Percentiles rank a stretch among this genome's conserved stretches.
Evolutionary conservation across 75 land plant species (phyloP).

Genomic region (Pinus albicaulis): DNA sequence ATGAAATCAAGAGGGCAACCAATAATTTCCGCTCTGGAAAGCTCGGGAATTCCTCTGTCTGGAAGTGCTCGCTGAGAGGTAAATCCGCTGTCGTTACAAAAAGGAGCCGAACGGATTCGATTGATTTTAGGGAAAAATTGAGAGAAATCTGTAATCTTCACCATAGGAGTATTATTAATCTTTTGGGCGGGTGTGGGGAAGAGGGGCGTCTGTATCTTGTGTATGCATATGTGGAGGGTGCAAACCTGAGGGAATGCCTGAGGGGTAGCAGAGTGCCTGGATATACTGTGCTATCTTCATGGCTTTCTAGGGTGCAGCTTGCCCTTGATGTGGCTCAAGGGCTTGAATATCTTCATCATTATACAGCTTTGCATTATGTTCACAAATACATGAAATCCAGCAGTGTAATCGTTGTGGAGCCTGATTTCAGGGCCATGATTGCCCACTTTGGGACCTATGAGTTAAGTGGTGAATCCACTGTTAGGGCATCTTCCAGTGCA

Average conservation of each 20-base stretch:
- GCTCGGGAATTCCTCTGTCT: background rate
- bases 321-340: conserved; percentile 28
- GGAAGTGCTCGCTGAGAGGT: conserved; percentile 6
- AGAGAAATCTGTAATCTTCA: conserved; percentile 10
- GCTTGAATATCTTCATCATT: conserved; percentile 28
- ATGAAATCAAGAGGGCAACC: background rate
- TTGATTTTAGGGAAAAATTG: background rate
- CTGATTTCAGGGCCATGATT: conserved; percentile 15
- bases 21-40: conserved; percentile 3
- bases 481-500: background rate
- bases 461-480: conserved; percentile 14
- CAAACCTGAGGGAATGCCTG: conserved; percentile 10
- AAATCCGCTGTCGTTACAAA: background rate
- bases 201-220: conserved; percentile 15
- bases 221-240: conserved; percentile 18
- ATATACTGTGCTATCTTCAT: conserved; percentile 18
- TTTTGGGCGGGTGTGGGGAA: conserved; percentile 18
- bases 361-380: background rate
- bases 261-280: background rate
- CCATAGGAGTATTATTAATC: conserved; percentile 16
- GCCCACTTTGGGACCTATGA: conserved; percentile 14
- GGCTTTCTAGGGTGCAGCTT: conserved; percentile 21
- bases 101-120: background rate
- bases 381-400: conserved; percentile 28
- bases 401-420: conserved; percentile 19